Base-by-base conservation (phyloP, 228 moss, liverwort and hornwort species). In the Sphagnum magellanicum region DNA sequence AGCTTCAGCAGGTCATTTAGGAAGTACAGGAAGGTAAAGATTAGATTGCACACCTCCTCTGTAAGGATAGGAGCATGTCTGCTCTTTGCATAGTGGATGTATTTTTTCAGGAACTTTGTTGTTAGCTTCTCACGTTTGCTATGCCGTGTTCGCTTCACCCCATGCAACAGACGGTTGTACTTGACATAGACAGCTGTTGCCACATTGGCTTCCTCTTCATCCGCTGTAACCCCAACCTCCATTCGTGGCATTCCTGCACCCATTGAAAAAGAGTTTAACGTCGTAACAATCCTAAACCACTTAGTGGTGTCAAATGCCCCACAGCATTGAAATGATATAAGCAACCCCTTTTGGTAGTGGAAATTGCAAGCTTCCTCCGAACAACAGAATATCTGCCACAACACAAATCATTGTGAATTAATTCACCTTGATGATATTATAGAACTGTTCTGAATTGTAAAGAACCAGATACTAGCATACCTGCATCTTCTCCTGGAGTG, bases 71-170 rank as follows among this genome's bases (percentile, higher is more conserved):
- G 97, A 68, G 76, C 78, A 66, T 86, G 88, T 75, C 97, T 89
- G 87, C 89, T 93, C 87, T 93, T 93, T 10, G 97, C 88, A 66
- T 97, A 97, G 65, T 93, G 87, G n/a, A 91, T 91, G 63, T 89
- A 97, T 76, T 97, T 97, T 79, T 97, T 97, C 79, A 97, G 60
- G 65, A 93, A 91, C 70, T 90, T 89, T 53, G 77, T 75, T 12
- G 97, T 97, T 6, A 93, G 84, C 52, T 89, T 84, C 67, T 93
- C 91, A 57, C 85, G 82, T 69, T 82, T 91, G 64, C 71, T 81
- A 46, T 91, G 86, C 70, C 92, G 80, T 49, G 84, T 88, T 75
- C 77, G 83, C 69, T 71, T 87, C 81, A 91, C 93, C n/a, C 96
- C 96, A 59, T 93, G 96, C 70, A 97, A 79, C 50, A 93, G 89